Evolutionary conservation across 352 stramenopile genomes (phyloP), one percentile per base, ranked within the genome.

Genomic region (Pythium scleroteichum): DNA sequence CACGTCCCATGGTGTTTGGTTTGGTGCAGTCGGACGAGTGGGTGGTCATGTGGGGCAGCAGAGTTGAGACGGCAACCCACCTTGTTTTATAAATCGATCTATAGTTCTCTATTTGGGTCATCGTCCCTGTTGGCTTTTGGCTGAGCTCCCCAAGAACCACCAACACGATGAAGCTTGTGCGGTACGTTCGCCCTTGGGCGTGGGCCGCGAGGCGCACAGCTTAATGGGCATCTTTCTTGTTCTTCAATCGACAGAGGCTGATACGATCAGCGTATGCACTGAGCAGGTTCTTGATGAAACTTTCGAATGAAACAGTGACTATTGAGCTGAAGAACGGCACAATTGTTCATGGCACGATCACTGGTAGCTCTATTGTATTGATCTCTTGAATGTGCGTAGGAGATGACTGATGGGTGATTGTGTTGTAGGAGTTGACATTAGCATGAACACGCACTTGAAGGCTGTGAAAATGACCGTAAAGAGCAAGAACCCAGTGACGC

Each of bases 321-420:
- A 99, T 99, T 60, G 97, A 99, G 72, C 85, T 99, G n/a, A 99
- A 99, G 82, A 99, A 99, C 82, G 97, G 97, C 50, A 99, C 97
- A n/a, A 98, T 99, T 32, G 90, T 99, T 46, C 90, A 97, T 56
- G 98, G 98, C 53, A 99, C 98, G 2, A 97, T 99, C 54, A 95
- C 96, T 58, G 92, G 90, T 97, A 60, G 38, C 65, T 56, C 35
- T 53, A n/a, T n/a, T n/a, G n/a, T n/a, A n/a, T n/a, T n/a, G n/a
- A n/a, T n/a, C n/a, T n/a, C n/a, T n/a, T n/a, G n/a, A n/a, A n/a
- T n/a, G n/a, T n/a, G n/a, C n/a, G n/a, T n/a, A n/a, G n/a, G n/a
- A n/a, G n/a, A n/a, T n/a, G n/a, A n/a, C n/a, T n/a, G n/a, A n/a
- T n/a, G n/a, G 16, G 39, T 54, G 20, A 33, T n/a, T n/a, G 20